Conservation (phyloP, 805 yeast species). For the Suhomyces canberraensis region DNA sequence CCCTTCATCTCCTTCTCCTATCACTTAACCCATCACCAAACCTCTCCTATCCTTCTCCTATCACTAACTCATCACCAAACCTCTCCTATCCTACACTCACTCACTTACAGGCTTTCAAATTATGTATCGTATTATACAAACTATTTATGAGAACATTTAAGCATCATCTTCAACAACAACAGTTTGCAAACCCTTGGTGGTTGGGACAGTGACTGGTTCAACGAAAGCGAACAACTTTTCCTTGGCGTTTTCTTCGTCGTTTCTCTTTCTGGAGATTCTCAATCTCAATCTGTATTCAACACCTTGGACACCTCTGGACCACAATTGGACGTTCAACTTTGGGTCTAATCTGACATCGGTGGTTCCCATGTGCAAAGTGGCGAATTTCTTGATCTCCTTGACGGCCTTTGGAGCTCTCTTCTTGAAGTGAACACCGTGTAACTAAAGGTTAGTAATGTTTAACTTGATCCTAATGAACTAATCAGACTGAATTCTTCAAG, state of each 20-base stretch:
- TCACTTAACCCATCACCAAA: too few species aligned
- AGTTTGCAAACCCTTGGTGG: constrained; percentile 97
- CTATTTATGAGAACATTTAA: constrained; percentile 22
- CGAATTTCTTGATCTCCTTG: constrained; percentile 98
- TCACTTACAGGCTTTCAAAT: too few species aligned
- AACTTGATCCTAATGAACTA: not conserved
- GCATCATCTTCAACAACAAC: constrained; percentile 83
- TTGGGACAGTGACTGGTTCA: constrained; percentile 93
- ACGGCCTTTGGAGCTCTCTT: constrained; percentile 99
- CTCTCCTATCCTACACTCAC: too few species aligned
- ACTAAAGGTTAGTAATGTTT: constrained; percentile 55
- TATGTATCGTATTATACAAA: constrained; percentile 12
- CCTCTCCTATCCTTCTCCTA: too few species aligned
- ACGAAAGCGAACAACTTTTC: constrained; percentile 97
- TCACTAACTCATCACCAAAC: too few species aligned
- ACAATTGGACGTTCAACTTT: constrained; percentile 94
- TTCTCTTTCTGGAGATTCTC: constrained; percentile 99
- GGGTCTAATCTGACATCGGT: constrained; percentile 99
- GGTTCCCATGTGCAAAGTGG: constrained; percentile 98
- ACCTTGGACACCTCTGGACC: constrained; percentile 99
- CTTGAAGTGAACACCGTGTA: constrained; percentile 98
- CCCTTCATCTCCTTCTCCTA: too few species aligned
- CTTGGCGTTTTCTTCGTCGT: constrained; percentile 99
- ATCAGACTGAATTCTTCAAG: too few species aligned
- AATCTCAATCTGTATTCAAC: constrained; percentile 97